These are phyloP conservation scores for Otatea glauca DNA, from an alignment of 176 grass and related monocot genomes.

Conservation along the genomic window DNA sequence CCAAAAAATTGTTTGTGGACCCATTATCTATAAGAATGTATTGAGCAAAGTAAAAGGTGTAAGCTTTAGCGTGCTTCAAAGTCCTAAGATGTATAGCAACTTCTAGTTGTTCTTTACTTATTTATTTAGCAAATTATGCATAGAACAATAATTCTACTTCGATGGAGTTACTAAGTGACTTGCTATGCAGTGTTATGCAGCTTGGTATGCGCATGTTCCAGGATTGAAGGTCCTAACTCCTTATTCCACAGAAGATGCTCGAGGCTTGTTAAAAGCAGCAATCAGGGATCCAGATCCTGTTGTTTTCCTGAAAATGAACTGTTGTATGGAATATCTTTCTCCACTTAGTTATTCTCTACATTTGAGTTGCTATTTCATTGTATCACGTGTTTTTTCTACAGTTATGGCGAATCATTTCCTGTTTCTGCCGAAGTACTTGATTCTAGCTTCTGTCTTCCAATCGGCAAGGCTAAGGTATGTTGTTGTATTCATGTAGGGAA, in stretches of 20 bases:
- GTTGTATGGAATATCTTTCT: constrained; percentile 60
- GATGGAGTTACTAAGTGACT: constrained; percentile 29
- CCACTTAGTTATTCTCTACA: neutral
- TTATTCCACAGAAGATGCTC: no score
- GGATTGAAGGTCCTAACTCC: no score
- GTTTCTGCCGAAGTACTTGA: constrained; percentile 87
- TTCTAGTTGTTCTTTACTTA: neutral
- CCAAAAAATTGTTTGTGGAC: no score
- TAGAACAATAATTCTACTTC: neutral
- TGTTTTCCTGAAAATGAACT: constrained; percentile 97
- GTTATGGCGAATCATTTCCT: constrained; percentile 93
- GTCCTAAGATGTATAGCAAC: neutral
- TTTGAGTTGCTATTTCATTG: constrained; percentile 21
- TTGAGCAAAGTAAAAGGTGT: neutral
- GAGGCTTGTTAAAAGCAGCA: no score
- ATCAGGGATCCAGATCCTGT: constrained; percentile 97
- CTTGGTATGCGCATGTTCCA: constrained; percentile 97
- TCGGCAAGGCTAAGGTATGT: constrained; percentile 93
- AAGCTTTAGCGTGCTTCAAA: constrained; percentile 8
- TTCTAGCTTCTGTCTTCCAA: constrained; percentile 95
- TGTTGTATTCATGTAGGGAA: constrained; percentile 10
- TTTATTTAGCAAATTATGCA: neutral
- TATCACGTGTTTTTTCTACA: constrained; percentile 46
- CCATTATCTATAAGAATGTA: neutral
- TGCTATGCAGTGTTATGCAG: constrained; percentile 86